These are phyloP conservation scores for Ophiostoma sp. DNA, from an alignment of 2,329 filamentous ascomycete genomes.

Conservation along the genomic window DNA sequence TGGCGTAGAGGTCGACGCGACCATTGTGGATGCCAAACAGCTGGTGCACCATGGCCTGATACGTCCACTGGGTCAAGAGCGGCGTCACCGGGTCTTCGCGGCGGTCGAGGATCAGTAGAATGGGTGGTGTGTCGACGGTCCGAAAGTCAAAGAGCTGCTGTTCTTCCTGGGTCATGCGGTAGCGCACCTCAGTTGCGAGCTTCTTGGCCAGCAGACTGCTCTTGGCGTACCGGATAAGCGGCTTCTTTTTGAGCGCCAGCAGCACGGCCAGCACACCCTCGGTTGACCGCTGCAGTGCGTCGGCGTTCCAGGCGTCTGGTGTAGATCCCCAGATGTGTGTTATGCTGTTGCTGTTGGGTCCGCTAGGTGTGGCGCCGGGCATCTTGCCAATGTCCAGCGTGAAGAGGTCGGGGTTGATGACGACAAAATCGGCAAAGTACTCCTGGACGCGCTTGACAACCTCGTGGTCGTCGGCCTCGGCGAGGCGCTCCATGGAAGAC, in stretches of 20 bases:
- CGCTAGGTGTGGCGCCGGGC: background rate
- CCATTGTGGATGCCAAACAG: slow-evolving; percentile 90
- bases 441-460: slow-evolving; percentile 92
- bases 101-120: slow-evolving; percentile 83
- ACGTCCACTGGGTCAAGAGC: slow-evolving; percentile 94
- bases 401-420: slow-evolving; percentile 91
- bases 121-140: slow-evolving; percentile 88
- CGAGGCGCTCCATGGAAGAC: slow-evolving; percentile 85
- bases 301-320: slow-evolving; percentile 85
- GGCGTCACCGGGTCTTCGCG: slow-evolving; percentile 94
- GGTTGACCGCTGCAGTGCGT: slow-evolving; percentile 76
- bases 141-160: slow-evolving; percentile 95
- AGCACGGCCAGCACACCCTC: slow-evolving; percentile 82
- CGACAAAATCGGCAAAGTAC: slow-evolving; percentile 92
- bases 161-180: slow-evolving; percentile 91
- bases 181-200: slow-evolving; percentile 84
- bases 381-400: slow-evolving; percentile 57
- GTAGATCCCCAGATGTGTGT: slow-evolving; percentile 71
- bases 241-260: slow-evolving; percentile 91
- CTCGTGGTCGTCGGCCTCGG: slow-evolving; percentile 95
- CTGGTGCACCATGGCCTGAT: slow-evolving; percentile 99
- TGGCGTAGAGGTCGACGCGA: slow-evolving; percentile 80
- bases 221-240: slow-evolving; percentile 86
- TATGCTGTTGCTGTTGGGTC: slow-evolving; percentile 31
- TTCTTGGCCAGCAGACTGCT: slow-evolving; percentile 89